Evolutionary conservation across 1,284 basidiomycete genomes (phyloP), one percentile per base, ranked within the genome.

Genomic region (Melampsora larici-populina): DNA sequence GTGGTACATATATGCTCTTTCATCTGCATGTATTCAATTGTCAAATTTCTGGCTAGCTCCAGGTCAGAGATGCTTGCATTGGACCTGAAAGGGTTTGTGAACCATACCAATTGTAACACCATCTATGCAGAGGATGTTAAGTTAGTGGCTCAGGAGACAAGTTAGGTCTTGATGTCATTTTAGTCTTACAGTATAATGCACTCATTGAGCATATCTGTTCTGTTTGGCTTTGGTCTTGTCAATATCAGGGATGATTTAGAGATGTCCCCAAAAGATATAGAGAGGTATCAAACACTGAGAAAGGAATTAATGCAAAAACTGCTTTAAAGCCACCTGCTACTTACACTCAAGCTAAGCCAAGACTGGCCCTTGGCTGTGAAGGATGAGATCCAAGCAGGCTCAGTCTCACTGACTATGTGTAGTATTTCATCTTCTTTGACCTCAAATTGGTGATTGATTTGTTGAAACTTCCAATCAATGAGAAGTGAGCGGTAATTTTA

Each of bases 111-210:
- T 55, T 29, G 73, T 31, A 68, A 21, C 60, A 68, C 73, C n/a
- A 76, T 76, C 15, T 49, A 65, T 33, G 65, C 65, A 15, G 73
- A 76, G 40, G 73, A 76, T 24, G 65, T 76, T 18, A 68, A 58
- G 33, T 43, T 76, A n/a, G 49, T 66, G 6, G 65, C 65, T 24
- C 46, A 65, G n/a, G 68, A 76, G 51, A 66, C 64, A 8, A 55
- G 15, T 31, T 46, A 46, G 21, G 31, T 76, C 36, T 64, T 76
- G n/a, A 49, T n/a, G 26, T 11, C 18, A 13, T 29, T n/a, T 62
- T 62, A 9, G 24, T 62, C 18, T 62, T 62, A 21, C 48, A 49
- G 11, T 49, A 11, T 49, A 11, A 49, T 49, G n/a, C n/a, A n/a
- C n/a, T n/a, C 11, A 21, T 21, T 49, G 48, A 49, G n/a, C n/a